Percentiles rank a stretch among this genome's conserved stretches.
Conservation (phyloP, 2,329 filamentous ascomycete genomes). For the Fulvia fulva region DNA sequence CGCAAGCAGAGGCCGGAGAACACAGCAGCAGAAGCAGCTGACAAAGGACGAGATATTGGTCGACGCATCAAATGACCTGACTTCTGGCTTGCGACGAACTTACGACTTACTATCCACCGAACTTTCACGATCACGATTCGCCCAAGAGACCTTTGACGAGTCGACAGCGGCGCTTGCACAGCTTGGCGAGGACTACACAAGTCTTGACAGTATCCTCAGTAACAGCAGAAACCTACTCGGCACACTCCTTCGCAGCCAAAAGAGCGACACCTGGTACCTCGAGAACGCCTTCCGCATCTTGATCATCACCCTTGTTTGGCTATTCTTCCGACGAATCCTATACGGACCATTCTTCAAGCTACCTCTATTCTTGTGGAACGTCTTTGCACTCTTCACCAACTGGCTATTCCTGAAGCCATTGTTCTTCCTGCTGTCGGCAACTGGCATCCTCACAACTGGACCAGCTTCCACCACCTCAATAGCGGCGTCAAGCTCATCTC, state of each 20-base stretch:
- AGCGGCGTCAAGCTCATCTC: slow-evolving; percentile 27
- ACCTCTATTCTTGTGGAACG: slow-evolving; percentile 45
- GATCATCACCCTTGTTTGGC: slow-evolving; percentile 72
- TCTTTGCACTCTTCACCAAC: slow-evolving; percentile 21
- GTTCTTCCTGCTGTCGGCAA: slow-evolving; percentile 53
- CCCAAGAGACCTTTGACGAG: slow-evolving; percentile 80
- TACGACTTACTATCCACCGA: slow-evolving; percentile 83
- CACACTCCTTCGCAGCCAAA: slow-evolving; percentile 78
- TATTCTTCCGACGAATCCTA: slow-evolving; percentile 76
- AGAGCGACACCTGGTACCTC: slow-evolving; percentile 97
- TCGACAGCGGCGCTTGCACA: slow-evolving; percentile 77
- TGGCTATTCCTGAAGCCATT: slow-evolving; percentile 30
- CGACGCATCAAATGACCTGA: slow-evolving; percentile 77
- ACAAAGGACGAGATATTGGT: slow-evolving; percentile 70
- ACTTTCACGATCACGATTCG: slow-evolving; percentile 81
- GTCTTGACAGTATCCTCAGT: slow-evolving; percentile 71
- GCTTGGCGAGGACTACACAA: slow-evolving; percentile 75
- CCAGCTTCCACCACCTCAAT: slow-evolving; percentile 10
- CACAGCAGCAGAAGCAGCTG: slow-evolving; percentile 45
- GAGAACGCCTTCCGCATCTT: slow-evolving; percentile 85
- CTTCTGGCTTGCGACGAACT: slow-evolving; percentile 74
- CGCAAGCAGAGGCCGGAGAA: slow-evolving; percentile 29
- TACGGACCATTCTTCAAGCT: slow-evolving; percentile 87
- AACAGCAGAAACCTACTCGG: slow-evolving; percentile 71
- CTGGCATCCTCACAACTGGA: slow-evolving; percentile 39